These are phyloP conservation scores for Plasmodium vinckei DNA, from an alignment of 169 alveolate genomes.

Conservation along the genomic window DNA sequence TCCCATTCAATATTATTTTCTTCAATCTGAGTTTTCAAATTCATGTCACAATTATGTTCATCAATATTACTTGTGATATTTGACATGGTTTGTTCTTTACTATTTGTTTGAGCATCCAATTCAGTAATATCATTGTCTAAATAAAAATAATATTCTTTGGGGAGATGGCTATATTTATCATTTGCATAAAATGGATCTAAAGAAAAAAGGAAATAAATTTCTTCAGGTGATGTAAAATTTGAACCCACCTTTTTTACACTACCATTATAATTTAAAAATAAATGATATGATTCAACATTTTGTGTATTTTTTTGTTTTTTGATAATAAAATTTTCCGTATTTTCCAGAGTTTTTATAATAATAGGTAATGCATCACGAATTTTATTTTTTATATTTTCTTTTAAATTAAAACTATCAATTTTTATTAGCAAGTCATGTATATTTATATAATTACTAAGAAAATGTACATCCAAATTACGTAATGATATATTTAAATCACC, in stretches of 20 bases:
- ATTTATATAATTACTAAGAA: conserved; percentile 40
- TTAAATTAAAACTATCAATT: conserved; percentile 13
- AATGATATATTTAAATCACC: conserved; percentile 77
- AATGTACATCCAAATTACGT: conserved; percentile 52
- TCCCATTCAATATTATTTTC: neutral
- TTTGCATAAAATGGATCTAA: conserved; percentile 40
- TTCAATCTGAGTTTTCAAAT: neutral
- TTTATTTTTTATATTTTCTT: conserved; percentile 25
- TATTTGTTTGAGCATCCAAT: too few species aligned
- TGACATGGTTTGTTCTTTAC: too few species aligned
- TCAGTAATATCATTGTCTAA: neutral
- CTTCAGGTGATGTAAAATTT: conserved; percentile 34
- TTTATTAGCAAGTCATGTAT: conserved; percentile 18
- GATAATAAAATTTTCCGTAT: conserved; percentile 30
- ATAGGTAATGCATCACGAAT: conserved; percentile 17
- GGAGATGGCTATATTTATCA: conserved; percentile 42
- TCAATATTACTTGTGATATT: neutral
- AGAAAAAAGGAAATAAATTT: conserved; percentile 59
- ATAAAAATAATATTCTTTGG: conserved; percentile 44
- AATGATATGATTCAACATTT: conserved; percentile 24
- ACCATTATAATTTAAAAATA: conserved; percentile 28
- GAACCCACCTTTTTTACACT: conserved; percentile 28
- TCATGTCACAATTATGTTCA: neutral
- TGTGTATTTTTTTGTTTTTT: conserved; percentile 31
- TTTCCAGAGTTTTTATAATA: conserved; percentile 26